These are phyloP conservation scores for Beauveria brongniartii DNA, from an alignment of 2,329 filamentous ascomycete species.

Conservation along the genomic window DNA sequence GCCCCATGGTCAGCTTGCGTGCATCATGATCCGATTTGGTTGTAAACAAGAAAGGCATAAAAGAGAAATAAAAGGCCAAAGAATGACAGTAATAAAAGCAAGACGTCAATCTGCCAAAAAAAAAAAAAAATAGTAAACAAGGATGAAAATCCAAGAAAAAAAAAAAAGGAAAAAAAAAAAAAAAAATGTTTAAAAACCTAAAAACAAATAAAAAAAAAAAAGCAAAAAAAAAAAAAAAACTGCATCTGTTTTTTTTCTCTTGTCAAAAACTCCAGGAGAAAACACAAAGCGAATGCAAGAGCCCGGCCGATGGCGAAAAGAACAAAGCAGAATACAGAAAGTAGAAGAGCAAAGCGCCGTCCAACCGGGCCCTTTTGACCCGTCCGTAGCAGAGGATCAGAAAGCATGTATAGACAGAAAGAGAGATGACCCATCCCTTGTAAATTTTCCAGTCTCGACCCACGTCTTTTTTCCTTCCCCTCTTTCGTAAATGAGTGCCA, in stretches of 20 bases:
- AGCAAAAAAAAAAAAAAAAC: neutral
- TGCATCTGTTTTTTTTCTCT: neutral
- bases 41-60: neutral
- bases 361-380: neutral
- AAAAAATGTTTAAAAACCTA: too few species aligned
- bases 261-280: neutral
- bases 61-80: neutral
- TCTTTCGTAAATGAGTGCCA: neutral
- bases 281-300: neutral
- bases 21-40: too few species aligned
- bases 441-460: conserved; percentile 1
- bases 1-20: neutral
- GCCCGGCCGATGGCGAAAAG: neutral
- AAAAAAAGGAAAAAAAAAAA: neutral
- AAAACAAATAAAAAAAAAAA: too few species aligned
- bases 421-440: neutral
- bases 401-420: neutral
- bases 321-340: neutral
- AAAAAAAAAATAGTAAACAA: neutral
- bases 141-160: neutral
- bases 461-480: neutral
- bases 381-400: neutral
- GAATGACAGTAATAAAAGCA: neutral
- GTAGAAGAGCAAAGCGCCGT: neutral
- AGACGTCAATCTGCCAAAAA: neutral